Evolutionary conservation across 2,329 filamentous ascomycete genomes (phyloP).

Genomic region (Sclerotinia subarctica): DNA sequence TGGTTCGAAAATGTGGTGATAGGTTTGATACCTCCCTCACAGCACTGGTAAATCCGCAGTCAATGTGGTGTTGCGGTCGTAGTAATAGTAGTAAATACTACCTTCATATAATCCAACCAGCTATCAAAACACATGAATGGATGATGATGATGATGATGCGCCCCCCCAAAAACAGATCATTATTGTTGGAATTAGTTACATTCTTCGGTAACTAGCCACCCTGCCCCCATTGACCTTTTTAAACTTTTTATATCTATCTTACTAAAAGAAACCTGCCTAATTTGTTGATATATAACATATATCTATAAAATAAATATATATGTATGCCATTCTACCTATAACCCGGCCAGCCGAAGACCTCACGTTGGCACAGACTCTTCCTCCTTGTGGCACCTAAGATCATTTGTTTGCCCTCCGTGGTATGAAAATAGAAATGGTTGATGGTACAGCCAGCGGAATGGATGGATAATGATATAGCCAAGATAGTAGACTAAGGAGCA

Average conservation of each 20-base stretch:
- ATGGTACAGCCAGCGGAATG: constrained; percentile 1
- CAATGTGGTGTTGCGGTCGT: background rate
- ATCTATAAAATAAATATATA: background rate
- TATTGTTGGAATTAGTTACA: background rate
- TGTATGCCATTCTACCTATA: background rate
- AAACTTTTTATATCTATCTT: background rate
- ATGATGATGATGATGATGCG: background rate
- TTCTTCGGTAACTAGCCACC: background rate
- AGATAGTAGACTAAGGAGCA: background rate
- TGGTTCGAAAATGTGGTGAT: background rate
- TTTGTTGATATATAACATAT: background rate
- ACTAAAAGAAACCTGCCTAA: background rate
- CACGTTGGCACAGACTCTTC: background rate
- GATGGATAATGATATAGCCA: background rate
- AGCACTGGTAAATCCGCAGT: background rate
- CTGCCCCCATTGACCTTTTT: background rate
- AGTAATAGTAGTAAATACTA: background rate
- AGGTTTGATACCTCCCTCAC: background rate
- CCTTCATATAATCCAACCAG: background rate
- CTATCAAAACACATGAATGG: background rate
- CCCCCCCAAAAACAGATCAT: background rate
- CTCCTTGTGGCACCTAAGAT: constrained; percentile 13
- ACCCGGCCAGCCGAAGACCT: background rate
- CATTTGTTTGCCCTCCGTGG: background rate
- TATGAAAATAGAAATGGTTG: constrained; percentile 4